Evolutionary conservation across 768 basidiomycete species (phyloP).

Genomic region (Leccinum variicolor): DNA sequence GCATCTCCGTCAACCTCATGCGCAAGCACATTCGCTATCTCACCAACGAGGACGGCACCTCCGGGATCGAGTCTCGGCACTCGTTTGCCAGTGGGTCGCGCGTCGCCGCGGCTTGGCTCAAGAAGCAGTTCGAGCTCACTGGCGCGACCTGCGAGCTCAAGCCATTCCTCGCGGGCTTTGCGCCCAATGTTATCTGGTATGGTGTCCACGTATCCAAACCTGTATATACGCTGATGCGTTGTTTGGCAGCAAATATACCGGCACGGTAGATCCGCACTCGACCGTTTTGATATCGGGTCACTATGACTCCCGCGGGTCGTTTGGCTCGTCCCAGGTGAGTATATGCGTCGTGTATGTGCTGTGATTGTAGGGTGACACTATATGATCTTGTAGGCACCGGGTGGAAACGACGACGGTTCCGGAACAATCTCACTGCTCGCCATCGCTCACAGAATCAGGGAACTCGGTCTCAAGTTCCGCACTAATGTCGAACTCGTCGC

Average conservation of each 20-base stretch:
- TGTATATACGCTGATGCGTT: background rate
- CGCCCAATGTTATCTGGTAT: slow-evolving; percentile 88
- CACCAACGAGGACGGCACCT: slow-evolving; percentile 77
- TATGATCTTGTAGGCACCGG: slow-evolving; percentile 32
- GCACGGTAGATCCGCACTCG: slow-evolving; percentile 44
- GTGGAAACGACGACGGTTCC: slow-evolving; percentile 62
- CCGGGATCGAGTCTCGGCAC: slow-evolving; percentile 75
- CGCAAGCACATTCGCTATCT: slow-evolving; percentile 73
- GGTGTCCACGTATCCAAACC: background rate
- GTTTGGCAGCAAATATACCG: slow-evolving; percentile 46
- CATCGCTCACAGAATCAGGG: slow-evolving; percentile 72
- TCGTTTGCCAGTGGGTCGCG: slow-evolving; percentile 69
- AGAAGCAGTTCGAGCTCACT: slow-evolving; percentile 63
- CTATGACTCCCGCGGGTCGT: slow-evolving; percentile 90
- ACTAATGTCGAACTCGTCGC: slow-evolving; percentile 76
- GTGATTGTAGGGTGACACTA: background rate
- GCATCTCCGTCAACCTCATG: slow-evolving; percentile 65
- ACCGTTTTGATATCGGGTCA: slow-evolving; percentile 79
- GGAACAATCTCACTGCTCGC: slow-evolving; percentile 71
- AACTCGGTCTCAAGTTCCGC: slow-evolving; percentile 64
- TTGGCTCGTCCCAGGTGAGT: slow-evolving; percentile 60
- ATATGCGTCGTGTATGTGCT: background rate
- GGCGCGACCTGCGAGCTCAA: slow-evolving; percentile 73
- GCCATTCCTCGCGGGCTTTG: slow-evolving; percentile 66
- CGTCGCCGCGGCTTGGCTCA: slow-evolving; percentile 41